Evolutionary conservation across 768 basidiomycete genomes (phyloP).

Genomic region (Gymnopilus junonius): DNA sequence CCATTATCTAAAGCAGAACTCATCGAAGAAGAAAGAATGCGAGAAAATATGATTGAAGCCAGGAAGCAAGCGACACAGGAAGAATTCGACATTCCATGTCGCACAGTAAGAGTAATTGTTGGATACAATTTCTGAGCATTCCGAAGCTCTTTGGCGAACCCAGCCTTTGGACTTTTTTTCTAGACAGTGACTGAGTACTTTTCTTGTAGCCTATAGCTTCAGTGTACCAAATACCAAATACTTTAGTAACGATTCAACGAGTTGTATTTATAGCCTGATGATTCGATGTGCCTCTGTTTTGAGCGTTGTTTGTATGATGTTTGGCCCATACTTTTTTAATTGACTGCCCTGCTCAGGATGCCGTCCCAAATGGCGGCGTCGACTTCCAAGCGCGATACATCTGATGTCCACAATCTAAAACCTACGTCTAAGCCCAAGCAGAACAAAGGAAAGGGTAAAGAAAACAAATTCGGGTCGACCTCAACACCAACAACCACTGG

Average conservation of each 20-base stretch:
- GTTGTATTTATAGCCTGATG: background rate
- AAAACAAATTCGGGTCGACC: constrained; percentile 28
- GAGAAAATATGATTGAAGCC: constrained; percentile 64
- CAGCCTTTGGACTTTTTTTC: background rate
- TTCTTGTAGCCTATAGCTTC: constrained; percentile 5
- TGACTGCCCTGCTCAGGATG: constrained; percentile 15
- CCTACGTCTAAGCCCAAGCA: constrained; percentile 27
- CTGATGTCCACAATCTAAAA: constrained; percentile 19
- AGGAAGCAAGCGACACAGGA: constrained; percentile 54
- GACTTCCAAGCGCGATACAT: constrained; percentile 38
- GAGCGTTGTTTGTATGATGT: constrained; percentile 34
- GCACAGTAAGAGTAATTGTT: constrained; percentile 62
- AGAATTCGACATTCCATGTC: constrained; percentile 57
- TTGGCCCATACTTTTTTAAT: constrained; percentile 39
- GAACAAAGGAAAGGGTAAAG: constrained; percentile 57
- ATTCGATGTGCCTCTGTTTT: constrained; percentile 11
- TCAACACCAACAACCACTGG: constrained; percentile 16
- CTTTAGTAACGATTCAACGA: too few relatives aligned
- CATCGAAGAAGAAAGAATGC: constrained; percentile 66
- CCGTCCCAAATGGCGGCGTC: constrained; percentile 46
- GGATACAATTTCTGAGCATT: constrained; percentile 51
- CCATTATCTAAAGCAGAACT: constrained; percentile 71
- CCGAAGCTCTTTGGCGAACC: background rate
- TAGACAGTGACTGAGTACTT: background rate
- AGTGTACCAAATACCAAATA: background rate